These are phyloP conservation scores for Kodamaea plutei DNA, from an alignment of 1,139 yeast genomes.

Conservation along the genomic window DNA sequence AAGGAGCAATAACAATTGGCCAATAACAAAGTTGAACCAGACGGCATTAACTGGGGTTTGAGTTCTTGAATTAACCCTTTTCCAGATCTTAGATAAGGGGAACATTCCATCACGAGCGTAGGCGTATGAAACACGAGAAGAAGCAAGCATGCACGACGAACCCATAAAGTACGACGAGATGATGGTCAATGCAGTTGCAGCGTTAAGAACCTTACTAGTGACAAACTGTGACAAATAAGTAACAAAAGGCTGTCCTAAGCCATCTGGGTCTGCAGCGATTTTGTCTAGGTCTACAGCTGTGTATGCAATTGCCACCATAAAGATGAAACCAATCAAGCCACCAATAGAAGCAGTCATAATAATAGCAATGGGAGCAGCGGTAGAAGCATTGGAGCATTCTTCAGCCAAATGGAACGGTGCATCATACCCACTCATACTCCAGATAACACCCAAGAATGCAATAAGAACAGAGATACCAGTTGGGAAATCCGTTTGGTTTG, in stretches of 20 bases:
- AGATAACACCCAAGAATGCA: conserved; percentile 62
- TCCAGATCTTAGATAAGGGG: conserved; percentile 55
- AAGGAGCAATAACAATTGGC: conserved; percentile 52
- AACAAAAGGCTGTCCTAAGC: conserved; percentile 66
- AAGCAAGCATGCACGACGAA: conserved; percentile 65
- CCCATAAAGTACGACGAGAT: conserved; percentile 65
- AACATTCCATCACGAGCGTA: conserved; percentile 69
- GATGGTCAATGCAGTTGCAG: conserved; percentile 56
- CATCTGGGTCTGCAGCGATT: conserved; percentile 48
- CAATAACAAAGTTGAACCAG: conserved; percentile 57
- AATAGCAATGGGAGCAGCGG: conserved; percentile 64
- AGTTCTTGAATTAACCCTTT: conserved; percentile 49
- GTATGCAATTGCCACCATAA: conserved; percentile 64
- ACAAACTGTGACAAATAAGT: conserved; percentile 53
- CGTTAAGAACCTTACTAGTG: conserved; percentile 40
- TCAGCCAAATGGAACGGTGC: conserved; percentile 72
- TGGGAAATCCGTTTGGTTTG: conserved; percentile 66
- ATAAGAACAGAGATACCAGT: conserved; percentile 57
- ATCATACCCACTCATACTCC: conserved; percentile 78
- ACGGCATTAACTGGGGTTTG: conserved; percentile 70
- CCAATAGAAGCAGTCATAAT: conserved; percentile 61
- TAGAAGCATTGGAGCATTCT: conserved; percentile 63
- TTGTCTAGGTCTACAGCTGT: conserved; percentile 51
- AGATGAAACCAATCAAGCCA: conserved; percentile 58
- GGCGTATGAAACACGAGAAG: conserved; percentile 66